Conservation (phyloP, 1,284 basidiomycete genomes). For the Cryptococcus wingfieldii region DNA sequence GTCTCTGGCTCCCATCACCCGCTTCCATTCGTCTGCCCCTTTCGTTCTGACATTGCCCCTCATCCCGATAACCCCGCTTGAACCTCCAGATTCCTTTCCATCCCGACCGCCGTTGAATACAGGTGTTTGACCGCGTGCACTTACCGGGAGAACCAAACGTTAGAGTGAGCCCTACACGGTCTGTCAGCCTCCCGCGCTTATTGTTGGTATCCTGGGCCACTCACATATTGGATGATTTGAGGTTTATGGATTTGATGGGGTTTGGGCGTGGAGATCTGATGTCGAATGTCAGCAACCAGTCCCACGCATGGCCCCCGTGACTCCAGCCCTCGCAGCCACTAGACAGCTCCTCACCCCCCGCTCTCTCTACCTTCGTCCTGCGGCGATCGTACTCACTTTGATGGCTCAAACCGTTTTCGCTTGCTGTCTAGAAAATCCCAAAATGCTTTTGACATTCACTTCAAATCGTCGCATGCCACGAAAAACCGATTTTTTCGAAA, state of each 20-base stretch:
- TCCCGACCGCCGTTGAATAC: neutral
- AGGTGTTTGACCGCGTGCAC: constrained; percentile 6
- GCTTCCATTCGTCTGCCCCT: neutral
- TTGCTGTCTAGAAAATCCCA: neutral
- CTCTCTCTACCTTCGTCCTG: neutral
- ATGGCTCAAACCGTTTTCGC: neutral
- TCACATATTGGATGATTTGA: constrained; percentile 14
- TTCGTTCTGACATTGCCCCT: neutral
- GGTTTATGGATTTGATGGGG: neutral
- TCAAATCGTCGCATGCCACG: neutral
- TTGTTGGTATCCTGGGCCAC: neutral
- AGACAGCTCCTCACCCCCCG: neutral
- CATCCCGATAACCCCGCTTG: neutral
- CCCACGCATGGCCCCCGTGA: neutral
- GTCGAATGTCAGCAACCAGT: neutral
- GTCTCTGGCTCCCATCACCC: neutral
- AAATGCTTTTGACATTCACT: neutral
- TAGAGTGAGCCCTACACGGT: constrained; percentile 47
- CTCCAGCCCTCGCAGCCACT: neutral
- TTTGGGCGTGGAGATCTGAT: neutral
- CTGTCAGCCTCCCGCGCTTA: constrained; percentile 1
- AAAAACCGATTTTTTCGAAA: neutral
- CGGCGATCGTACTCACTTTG: neutral
- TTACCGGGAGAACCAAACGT: constrained; percentile 52
- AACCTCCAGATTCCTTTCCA: neutral